phyloP scores from a whole-genome alignment of 371 early-diverging fungal species.

The Capillidium heterosporum region DNA sequence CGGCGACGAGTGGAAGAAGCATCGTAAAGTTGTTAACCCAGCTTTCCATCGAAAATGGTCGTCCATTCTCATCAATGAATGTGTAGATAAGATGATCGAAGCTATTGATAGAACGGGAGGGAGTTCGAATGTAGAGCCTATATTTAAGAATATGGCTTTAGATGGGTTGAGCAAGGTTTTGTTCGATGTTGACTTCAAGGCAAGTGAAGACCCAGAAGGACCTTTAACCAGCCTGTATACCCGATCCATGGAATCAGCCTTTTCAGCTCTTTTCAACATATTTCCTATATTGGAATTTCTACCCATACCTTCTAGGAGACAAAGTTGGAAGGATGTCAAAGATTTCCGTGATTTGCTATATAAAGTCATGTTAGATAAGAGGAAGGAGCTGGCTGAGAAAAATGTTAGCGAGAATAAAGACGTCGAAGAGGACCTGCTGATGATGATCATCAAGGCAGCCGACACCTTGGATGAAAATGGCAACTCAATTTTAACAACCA shows the following conservation, averaged over 20 bases:
- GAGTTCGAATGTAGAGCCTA: neutral
- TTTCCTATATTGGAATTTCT: neutral
- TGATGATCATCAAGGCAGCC: neutral
- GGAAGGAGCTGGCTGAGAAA: neutral
- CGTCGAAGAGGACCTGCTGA: too few species aligned
- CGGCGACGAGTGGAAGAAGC: conserved; percentile 2
- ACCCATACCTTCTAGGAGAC: neutral
- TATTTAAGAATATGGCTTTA: neutral
- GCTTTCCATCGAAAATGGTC: conserved; percentile 2
- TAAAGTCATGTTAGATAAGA: too few species aligned
- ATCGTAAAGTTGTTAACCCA: conserved; percentile 3
- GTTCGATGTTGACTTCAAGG: conserved; percentile 5
- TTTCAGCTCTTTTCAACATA: conserved; percentile 2
- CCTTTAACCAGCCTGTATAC: conserved; percentile 11
- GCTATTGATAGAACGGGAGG: neutral
- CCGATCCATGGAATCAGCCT: conserved; percentile 9
- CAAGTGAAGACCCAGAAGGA: conserved; percentile 5
- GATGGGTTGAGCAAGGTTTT: conserved; percentile 6
- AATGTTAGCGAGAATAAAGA: too few species aligned
- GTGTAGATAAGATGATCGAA: neutral
- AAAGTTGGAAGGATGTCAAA: neutral
- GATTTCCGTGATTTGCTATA: neutral
- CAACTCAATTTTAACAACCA: too few species aligned
- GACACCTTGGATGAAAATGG: too few species aligned
- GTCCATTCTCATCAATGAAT: neutral